Evolutionary conservation across 2,329 filamentous ascomycete genomes (phyloP).

Genomic region (Arthrinium puccinioides): DNA sequence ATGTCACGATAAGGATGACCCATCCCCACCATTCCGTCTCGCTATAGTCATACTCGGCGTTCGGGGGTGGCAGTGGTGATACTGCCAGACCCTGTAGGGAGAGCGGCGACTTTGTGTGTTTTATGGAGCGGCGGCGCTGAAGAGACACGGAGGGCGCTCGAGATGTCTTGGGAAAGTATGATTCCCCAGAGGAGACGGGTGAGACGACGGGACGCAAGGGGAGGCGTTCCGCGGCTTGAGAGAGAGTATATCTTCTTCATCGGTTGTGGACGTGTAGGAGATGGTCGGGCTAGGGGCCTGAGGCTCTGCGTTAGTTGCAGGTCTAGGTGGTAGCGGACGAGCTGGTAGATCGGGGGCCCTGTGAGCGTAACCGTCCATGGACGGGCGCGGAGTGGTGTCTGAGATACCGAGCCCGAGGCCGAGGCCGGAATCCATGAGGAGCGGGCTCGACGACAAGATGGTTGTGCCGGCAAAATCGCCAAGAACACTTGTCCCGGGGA

Average conservation of each 20-base stretch:
- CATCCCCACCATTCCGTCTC: constrained; percentile 99
- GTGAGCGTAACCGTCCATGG: constrained; percentile 37
- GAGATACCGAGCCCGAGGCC: constrained; percentile 40
- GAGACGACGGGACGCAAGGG: constrained; percentile 30
- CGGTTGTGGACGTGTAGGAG: constrained; percentile 66
- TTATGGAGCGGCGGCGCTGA: constrained; percentile 39
- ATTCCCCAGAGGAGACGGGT: constrained; percentile 50
- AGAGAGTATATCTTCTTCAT: constrained; percentile 72
- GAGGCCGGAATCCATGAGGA: constrained; percentile 6
- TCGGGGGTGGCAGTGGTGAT: constrained; percentile 36
- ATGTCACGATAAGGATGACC: constrained; percentile 84
- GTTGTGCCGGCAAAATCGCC: constrained; percentile 8
- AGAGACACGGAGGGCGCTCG: constrained; percentile 20
- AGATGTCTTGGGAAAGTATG: constrained; percentile 44
- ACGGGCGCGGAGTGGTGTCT: constrained; percentile 36
- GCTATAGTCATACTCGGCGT: constrained; percentile 73
- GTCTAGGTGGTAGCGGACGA: constrained; percentile 12
- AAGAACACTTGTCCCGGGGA: constrained; percentile 2
- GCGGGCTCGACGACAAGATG: constrained; percentile 14
- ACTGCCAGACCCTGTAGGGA: constrained; percentile 47
- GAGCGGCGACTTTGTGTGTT: constrained; percentile 52
- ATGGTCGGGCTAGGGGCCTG: constrained; percentile 44
- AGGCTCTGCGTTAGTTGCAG: constrained; percentile 12
- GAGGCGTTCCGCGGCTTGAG: constrained; percentile 45
- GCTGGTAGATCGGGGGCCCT: constrained; percentile 21